Conservation (phyloP, 192 early-diverging fungal genomes). For the Entomortierella beljakovae region DNA sequence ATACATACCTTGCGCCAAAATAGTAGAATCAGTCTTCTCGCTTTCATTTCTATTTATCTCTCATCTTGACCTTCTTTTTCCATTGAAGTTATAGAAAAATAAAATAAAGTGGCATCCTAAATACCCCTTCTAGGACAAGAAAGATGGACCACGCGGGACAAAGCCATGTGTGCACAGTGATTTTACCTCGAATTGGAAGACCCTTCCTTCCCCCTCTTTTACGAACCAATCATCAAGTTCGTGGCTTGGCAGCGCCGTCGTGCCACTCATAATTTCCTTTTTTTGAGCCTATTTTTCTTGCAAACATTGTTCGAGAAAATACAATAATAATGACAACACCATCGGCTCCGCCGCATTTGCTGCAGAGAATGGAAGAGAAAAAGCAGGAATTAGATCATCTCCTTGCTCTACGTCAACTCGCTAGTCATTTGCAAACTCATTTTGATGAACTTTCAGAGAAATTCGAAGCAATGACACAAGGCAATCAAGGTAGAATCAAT, state of each 20-base stretch:
- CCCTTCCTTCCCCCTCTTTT: background rate
- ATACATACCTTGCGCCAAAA: too few species aligned
- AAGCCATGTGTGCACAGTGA: background rate
- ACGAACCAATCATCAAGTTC: background rate
- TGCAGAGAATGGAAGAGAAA: constrained; percentile 38
- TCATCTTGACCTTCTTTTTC: too few species aligned
- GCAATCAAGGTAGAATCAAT: constrained; percentile 34
- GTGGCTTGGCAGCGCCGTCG: background rate
- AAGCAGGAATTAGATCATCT: constrained; percentile 44
- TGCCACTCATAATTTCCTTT: background rate
- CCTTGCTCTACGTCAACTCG: constrained; percentile 16
- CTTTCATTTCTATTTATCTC: too few species aligned
- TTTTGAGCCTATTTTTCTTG: background rate
- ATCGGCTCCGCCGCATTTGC: constrained; percentile 12
- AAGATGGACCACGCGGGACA: background rate
- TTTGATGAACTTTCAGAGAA: constrained; percentile 49
- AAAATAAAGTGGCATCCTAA: background rate
- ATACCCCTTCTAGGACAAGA: background rate
- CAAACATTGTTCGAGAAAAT: background rate
- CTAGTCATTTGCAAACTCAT: constrained; percentile 38
- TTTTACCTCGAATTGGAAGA: background rate
- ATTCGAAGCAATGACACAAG: constrained; percentile 36
- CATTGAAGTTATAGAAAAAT: too few species aligned
- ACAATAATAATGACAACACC: constrained; percentile 10
- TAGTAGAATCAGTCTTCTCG: too few species aligned